A percentile compares a stretch with the other conserved stretches of the same genome.
Evolutionary conservation across 129 eudicot species (phyloP).

Genomic region (Dittrichia graveolens): DNA sequence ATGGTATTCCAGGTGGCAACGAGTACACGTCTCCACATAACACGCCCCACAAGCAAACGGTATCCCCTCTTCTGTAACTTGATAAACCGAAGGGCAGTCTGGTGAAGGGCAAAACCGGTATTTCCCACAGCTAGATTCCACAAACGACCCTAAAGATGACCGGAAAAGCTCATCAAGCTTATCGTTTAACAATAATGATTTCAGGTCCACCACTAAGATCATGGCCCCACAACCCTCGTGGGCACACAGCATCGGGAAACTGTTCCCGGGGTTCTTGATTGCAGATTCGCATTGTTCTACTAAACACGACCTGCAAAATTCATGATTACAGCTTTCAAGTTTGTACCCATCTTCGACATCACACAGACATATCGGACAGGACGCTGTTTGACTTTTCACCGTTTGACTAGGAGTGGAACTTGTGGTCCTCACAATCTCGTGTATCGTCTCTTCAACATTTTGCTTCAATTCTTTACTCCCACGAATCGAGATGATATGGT

Average conservation of each 20-base stretch:
- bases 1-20: constrained; percentile 87
- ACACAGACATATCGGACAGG: constrained; percentile 87
- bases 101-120: constrained; percentile 94
- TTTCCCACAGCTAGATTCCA: constrained; percentile 64
- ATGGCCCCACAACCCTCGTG: constrained; percentile 60
- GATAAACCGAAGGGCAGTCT: constrained; percentile 82
- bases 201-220: constrained; percentile 57
- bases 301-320: constrained; percentile 75
- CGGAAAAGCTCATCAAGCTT: constrained; percentile 84
- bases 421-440: constrained; percentile 51
- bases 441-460: constrained; percentile 62
- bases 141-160: constrained; percentile 79
- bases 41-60: constrained; percentile 84
- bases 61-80: constrained; percentile 38
- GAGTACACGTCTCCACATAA: constrained; percentile 74
- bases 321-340: constrained; percentile 68
- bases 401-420: constrained; percentile 24
- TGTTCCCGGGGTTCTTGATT: constrained; percentile 57
- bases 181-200: constrained; percentile 46
- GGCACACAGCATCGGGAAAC: constrained; percentile 67
- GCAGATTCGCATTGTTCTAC: constrained; percentile 88
- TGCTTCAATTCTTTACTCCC: constrained; percentile 72
- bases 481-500: constrained; percentile 60
- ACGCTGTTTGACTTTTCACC: constrained; percentile 28
- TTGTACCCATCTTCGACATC: constrained; percentile 71